phyloP scores from a whole-genome alignment of 2,329 filamentous ascomycete genomes.

The Fusarium hostae region DNA sequence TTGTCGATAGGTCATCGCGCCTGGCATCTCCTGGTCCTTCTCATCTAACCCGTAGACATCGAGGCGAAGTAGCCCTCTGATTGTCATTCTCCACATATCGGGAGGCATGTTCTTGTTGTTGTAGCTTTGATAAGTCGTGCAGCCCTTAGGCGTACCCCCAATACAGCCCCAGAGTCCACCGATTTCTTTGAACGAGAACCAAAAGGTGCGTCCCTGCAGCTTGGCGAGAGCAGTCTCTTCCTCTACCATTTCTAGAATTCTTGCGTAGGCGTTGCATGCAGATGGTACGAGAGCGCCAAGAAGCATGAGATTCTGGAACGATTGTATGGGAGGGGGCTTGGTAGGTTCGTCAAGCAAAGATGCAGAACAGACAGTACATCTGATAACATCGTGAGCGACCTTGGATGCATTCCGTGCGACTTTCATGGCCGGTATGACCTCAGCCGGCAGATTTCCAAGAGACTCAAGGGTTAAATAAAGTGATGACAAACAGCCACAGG shows the following conservation, averaged over 20 bases:
- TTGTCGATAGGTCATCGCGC: conserved; percentile 46
- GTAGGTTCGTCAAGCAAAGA: conserved; percentile 50
- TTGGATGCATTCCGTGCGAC: conserved; percentile 60
- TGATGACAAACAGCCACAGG: conserved; percentile 61
- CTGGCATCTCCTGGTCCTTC: conserved; percentile 22
- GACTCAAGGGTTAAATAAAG: conserved; percentile 64
- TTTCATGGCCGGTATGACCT: conserved; percentile 59
- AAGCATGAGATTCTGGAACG: conserved; percentile 69
- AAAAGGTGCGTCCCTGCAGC: conserved; percentile 54
- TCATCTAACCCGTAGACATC: conserved; percentile 66
- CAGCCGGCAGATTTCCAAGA: conserved; percentile 58
- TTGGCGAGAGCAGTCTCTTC: conserved; percentile 59
- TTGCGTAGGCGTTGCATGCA: conserved; percentile 66
- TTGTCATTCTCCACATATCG: conserved; percentile 62
- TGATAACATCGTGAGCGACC: conserved; percentile 62
- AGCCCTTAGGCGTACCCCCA: conserved; percentile 39
- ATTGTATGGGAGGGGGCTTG: conserved; percentile 56
- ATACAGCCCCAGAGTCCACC: conserved; percentile 61
- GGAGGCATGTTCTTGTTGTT: conserved; percentile 62
- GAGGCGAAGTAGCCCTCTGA: conserved; percentile 64
- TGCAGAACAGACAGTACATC: conserved; percentile 62
- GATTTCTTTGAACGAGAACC: conserved; percentile 58
- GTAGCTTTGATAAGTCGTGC: conserved; percentile 47
- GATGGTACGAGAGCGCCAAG: conserved; percentile 67
- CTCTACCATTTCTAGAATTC: conserved; percentile 66